These are phyloP conservation scores for Endoconidiophora polonica DNA, from an alignment of 2,329 filamentous ascomycete species.

Conservation along the genomic window DNA sequence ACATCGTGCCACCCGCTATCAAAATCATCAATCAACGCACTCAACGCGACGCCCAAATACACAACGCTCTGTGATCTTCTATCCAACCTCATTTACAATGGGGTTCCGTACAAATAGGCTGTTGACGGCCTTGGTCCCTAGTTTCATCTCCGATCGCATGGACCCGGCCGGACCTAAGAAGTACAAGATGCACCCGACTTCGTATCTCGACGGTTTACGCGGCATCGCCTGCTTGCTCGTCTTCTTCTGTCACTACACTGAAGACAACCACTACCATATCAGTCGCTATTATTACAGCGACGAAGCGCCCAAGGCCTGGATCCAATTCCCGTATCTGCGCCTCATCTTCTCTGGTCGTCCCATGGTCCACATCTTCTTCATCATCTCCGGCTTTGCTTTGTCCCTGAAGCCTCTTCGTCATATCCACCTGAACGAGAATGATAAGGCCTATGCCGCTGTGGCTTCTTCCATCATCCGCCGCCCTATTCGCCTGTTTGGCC, in stretches of 20 bases:
- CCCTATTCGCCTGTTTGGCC: conserved; percentile 34
- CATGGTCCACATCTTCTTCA: conserved; percentile 44
- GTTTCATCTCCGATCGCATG: conserved; percentile 12
- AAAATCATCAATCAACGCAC: background rate
- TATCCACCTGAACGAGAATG: conserved; percentile 8
- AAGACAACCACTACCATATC: conserved; percentile 13
- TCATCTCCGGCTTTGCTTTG: conserved; percentile 45
- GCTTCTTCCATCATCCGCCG: conserved; percentile 35
- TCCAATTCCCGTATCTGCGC: conserved; percentile 37
- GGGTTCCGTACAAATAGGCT: conserved; percentile 7
- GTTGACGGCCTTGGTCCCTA: conserved; percentile 11
- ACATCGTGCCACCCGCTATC: background rate
- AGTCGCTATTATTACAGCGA: conserved; percentile 25
- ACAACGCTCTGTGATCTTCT: background rate
- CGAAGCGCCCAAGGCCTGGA: conserved; percentile 21
- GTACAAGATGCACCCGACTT: conserved; percentile 28
- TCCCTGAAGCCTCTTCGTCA: conserved; percentile 36
- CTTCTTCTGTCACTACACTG: conserved; percentile 36
- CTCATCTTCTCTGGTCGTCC: conserved; percentile 38
- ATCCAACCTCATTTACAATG: background rate
- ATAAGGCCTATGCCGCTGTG: conserved; percentile 18
- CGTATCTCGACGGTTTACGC: conserved; percentile 42
- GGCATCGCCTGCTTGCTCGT: conserved; percentile 39
- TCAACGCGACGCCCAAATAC: background rate
- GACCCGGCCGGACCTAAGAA: conserved; percentile 10